Evolutionary conservation across 352 stramenopile species (phyloP).

Genomic region (Pythium phragmiticola): DNA sequence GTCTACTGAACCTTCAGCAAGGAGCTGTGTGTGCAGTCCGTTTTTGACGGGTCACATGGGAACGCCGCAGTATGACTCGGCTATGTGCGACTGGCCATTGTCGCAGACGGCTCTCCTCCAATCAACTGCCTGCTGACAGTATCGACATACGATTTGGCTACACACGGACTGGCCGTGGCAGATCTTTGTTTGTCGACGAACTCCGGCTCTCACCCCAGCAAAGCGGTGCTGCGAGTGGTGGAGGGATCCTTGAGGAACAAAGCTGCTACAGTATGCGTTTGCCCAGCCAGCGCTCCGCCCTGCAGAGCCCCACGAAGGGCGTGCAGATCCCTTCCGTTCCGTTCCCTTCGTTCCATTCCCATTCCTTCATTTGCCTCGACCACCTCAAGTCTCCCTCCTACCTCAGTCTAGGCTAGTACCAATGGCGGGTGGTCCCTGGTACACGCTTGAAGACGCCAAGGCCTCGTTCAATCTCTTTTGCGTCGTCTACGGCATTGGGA

Average conservation of each 20-base stretch:
- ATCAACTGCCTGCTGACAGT: background rate
- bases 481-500: slow-evolving; percentile 66
- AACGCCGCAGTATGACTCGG: background rate
- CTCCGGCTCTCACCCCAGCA: slow-evolving; percentile 9
- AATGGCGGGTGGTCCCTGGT: slow-evolving; percentile 30
- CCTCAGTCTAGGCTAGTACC: background rate
- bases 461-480: slow-evolving; percentile 63
- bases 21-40: background rate
- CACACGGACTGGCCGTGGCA: background rate
- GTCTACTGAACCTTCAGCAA: too few relatives aligned
- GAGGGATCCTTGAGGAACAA: background rate
- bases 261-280: too few relatives aligned
- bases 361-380: slow-evolving; percentile 19
- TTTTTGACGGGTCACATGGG: slow-evolving; percentile 8
- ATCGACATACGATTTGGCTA: slow-evolving; percentile 1
- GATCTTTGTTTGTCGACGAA: slow-evolving; percentile 10
- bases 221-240: background rate
- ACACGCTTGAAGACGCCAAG: slow-evolving; percentile 60
- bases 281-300: background rate
- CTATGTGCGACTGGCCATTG: slow-evolving; percentile 4
- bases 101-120: slow-evolving; percentile 11
- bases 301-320: background rate
- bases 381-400: background rate
- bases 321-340: background rate
- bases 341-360: slow-evolving; percentile 4